Conservation (phyloP, 2,329 filamentous ascomycete genomes). For the Exophiala calicioides region DNA sequence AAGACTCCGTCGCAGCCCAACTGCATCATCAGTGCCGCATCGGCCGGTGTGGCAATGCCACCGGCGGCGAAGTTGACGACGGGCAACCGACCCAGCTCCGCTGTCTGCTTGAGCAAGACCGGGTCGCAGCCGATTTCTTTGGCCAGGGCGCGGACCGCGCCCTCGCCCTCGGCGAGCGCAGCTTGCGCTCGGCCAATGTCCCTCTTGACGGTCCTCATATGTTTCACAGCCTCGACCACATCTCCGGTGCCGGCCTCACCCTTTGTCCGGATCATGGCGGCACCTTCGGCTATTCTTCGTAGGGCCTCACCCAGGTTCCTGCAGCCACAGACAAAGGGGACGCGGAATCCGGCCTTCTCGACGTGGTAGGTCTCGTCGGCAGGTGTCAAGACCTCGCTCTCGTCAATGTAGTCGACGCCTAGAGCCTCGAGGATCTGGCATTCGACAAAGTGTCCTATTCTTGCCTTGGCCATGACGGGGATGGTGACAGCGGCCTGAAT, state of each 20-base stretch:
- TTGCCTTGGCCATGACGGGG: slow-evolving; percentile 97
- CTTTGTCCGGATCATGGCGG: slow-evolving; percentile 98
- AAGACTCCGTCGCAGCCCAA: slow-evolving; percentile 97
- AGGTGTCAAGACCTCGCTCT: slow-evolving; percentile 94
- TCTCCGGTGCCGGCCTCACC: slow-evolving; percentile 97
- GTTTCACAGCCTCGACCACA: slow-evolving; percentile 91
- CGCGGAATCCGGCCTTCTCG: slow-evolving; percentile 77
- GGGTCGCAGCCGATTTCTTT: slow-evolving; percentile 79
- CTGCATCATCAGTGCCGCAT: slow-evolving; percentile 99
- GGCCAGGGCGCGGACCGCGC: slow-evolving; percentile 75
- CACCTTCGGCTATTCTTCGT: slow-evolving; percentile 85
- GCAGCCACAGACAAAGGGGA: slow-evolving; percentile 96
- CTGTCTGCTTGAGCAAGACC: slow-evolving; percentile 79
- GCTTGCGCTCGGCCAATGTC: slow-evolving; percentile 73
- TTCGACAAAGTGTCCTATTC: slow-evolving; percentile 97
- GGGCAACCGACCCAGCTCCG: slow-evolving; percentile 80
- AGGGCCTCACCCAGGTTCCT: slow-evolving; percentile 91
- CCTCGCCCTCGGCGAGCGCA: slow-evolving; percentile 59
- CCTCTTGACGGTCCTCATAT: slow-evolving; percentile 86
- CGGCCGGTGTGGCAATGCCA: slow-evolving; percentile 98
- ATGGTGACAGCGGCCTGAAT: slow-evolving; percentile 95
- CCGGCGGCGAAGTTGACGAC: slow-evolving; percentile 98
- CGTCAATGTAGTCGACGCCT: slow-evolving; percentile 96
- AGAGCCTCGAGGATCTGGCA: slow-evolving; percentile 95
- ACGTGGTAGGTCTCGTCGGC: slow-evolving; percentile 91